Evolutionary conservation across 2,329 filamentous ascomycete species (phyloP).

Genomic region (Fonsecaea multimorphosa): DNA sequence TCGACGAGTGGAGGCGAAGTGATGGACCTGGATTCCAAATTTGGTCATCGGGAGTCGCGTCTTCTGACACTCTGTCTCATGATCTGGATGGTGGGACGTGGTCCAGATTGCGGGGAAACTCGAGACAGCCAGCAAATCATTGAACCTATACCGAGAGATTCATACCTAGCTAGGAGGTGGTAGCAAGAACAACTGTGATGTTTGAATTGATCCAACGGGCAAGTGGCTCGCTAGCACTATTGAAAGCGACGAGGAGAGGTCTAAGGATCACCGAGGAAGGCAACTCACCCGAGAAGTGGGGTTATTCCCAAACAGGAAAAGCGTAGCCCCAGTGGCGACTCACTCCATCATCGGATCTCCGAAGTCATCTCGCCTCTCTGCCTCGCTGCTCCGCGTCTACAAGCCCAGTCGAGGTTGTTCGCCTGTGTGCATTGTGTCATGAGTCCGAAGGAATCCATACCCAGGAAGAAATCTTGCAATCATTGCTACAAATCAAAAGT

Average conservation of each 20-base stretch:
- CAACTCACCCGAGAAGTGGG: background rate
- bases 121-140: background rate
- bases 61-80: background rate
- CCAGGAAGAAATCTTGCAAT: conserved; percentile 26
- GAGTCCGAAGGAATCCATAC: conserved; percentile 7
- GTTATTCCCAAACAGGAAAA: background rate
- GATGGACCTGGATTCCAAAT: background rate
- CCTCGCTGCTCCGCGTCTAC: background rate
- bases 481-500: conserved; percentile 28
- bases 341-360: background rate
- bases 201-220: background rate
- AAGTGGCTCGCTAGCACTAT: background rate
- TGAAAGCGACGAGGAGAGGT: background rate
- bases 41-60: background rate
- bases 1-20: background rate
- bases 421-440: background rate
- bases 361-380: background rate
- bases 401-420: background rate
- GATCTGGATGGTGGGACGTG: no score
- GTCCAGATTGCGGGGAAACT: background rate
- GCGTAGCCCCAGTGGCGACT: background rate
- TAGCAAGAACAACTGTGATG: background rate
- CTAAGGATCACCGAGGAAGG: no score
- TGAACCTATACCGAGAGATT: background rate
- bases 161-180: background rate